These are phyloP conservation scores for Blastocystis sp. DNA, from an alignment of 352 stramenopile species.

Conservation along the genomic window DNA sequence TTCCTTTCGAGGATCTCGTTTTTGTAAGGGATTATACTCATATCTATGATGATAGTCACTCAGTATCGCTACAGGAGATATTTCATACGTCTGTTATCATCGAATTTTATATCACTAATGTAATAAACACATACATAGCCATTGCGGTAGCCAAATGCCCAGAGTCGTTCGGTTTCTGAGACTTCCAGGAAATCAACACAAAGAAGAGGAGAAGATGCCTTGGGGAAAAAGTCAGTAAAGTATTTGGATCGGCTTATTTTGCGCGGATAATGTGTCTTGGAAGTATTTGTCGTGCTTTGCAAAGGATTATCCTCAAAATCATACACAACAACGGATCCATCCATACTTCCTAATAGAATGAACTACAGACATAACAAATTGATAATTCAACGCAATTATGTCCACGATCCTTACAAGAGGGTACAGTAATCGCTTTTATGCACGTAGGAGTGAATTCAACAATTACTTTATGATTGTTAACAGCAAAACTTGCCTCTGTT, in stretches of 20 bases:
- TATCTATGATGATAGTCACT: not conserved
- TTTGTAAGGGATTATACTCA: not conserved
- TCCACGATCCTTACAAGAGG: not conserved
- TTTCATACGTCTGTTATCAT: not conserved
- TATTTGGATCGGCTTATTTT: not conserved
- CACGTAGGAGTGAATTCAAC: not conserved
- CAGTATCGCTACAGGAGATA: not conserved
- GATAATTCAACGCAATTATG: not conserved
- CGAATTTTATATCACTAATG: not conserved
- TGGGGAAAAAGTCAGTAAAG: slow-evolving; percentile 40
- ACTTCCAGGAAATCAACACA: slow-evolving; percentile 10
- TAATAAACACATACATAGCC: slow-evolving; percentile 7
- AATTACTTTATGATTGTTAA: not conserved
- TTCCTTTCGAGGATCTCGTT: not conserved
- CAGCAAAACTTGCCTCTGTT: not conserved
- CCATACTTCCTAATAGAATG: not conserved
- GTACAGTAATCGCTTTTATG: not conserved
- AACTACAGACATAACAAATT: not conserved
- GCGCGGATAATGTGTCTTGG: not conserved
- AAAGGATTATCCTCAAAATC: not conserved
- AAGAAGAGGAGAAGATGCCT: not conserved
- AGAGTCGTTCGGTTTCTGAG: not conserved
- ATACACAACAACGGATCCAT: not conserved
- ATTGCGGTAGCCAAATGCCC: slow-evolving; percentile 41
- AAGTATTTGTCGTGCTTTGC: not conserved